These are phyloP conservation scores for Metschnikowia lochheadii DNA, from an alignment of 805 yeast species.

Conservation along the genomic window DNA sequence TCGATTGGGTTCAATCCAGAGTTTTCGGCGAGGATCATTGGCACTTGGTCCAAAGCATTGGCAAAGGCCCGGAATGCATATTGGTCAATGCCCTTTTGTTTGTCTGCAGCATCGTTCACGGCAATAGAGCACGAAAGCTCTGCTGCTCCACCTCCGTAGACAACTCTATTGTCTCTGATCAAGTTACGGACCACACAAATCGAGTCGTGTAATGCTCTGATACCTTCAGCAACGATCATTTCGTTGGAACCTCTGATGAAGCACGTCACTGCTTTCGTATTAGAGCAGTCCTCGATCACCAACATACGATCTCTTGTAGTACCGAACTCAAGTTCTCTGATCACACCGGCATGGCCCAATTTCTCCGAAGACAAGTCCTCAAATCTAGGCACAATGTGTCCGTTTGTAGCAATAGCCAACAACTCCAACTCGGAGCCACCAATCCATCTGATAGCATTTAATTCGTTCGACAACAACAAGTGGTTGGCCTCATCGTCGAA, in stretches of 20 bases:
- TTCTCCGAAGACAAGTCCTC: constrained; percentile 82
- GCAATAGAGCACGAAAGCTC: constrained; percentile 92
- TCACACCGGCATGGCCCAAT: constrained; percentile 82
- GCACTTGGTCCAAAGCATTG: constrained; percentile 83
- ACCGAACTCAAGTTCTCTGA: constrained; percentile 89
- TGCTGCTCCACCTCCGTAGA: constrained; percentile 99
- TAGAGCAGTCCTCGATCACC: constrained; percentile 84
- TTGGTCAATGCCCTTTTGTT: constrained; percentile 92
- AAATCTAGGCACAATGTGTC: constrained; percentile 94
- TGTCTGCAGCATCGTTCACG: constrained; percentile 87
- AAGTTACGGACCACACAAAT: constrained; percentile 96
- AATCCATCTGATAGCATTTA: constrained; percentile 98
- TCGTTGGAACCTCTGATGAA: constrained; percentile 93
- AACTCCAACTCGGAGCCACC: constrained; percentile 96
- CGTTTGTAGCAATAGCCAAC: constrained; percentile 95
- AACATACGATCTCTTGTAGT: constrained; percentile 96
- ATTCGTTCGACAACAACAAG: constrained; percentile 74
- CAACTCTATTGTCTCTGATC: constrained; percentile 86
- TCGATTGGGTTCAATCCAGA: constrained; percentile 95
- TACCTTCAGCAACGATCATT: constrained; percentile 97
- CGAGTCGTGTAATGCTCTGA: constrained; percentile 94
- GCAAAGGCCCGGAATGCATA: constrained; percentile 96
- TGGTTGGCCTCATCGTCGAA: constrained; percentile 99
- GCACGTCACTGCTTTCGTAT: constrained; percentile 85
- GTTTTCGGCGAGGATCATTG: constrained; percentile 94